Conservation (phyloP, 179 eudicot genomes). For the Spergularia azorica region DNA sequence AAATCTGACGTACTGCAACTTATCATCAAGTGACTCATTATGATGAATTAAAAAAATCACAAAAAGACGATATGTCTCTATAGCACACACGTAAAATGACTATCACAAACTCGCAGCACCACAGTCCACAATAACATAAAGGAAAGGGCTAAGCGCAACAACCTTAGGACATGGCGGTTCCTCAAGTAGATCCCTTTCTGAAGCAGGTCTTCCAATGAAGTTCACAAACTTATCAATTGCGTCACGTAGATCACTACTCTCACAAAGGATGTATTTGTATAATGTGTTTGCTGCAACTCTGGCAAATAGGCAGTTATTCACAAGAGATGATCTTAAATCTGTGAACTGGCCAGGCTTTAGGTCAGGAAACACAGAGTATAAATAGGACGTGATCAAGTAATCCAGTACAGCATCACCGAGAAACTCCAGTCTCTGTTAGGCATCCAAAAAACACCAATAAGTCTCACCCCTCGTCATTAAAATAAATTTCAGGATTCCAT, state of each 20-base stretch:
- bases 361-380: conserved; percentile 78
- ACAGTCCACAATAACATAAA: not conserved
- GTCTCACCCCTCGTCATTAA: not conserved
- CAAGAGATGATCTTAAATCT: conserved; percentile 83
- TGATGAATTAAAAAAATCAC: not conserved
- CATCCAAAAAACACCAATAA: conserved; percentile 12
- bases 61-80: not conserved
- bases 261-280: conserved; percentile 57
- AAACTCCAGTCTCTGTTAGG: conserved; percentile 84
- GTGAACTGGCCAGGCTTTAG: conserved; percentile 95
- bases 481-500: not conserved
- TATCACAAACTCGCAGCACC: not conserved
- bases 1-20: not conserved
- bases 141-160: conserved; percentile 19
- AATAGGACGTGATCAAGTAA: conserved; percentile 87
- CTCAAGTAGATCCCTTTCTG: conserved; percentile 39
- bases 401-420: conserved; percentile 97
- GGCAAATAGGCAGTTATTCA: conserved; percentile 79
- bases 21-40: not conserved
- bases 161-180: conserved; percentile 92
- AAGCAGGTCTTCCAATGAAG: conserved; percentile 36
- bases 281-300: conserved; percentile 62
- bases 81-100: not conserved
- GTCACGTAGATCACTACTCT: conserved; percentile 45
- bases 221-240: conserved; percentile 59